These are phyloP conservation scores for Glomus cerebriforme DNA, from an alignment of 192 early-diverging fungal genomes.

Conservation along the genomic window DNA sequence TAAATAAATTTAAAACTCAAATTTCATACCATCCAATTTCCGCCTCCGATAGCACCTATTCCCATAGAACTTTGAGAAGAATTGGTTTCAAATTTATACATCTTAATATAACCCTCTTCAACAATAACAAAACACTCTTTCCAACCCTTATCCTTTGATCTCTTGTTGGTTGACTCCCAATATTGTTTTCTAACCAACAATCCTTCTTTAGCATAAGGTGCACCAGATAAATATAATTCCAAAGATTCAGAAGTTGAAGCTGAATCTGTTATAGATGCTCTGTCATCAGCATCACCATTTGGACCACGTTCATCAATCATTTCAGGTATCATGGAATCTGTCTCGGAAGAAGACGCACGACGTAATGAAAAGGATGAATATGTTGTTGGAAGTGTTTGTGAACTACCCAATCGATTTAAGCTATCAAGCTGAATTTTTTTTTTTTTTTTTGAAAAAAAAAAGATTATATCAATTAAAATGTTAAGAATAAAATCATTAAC, in stretches of 20 bases:
- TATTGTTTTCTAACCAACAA: slow-evolving; percentile 87
- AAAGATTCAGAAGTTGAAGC: slow-evolving; percentile 24
- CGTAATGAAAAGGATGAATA: slow-evolving; percentile 11
- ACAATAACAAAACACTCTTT: slow-evolving; percentile 75
- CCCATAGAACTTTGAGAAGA: neutral
- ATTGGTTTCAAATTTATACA: slow-evolving; percentile 72
- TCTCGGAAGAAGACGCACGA: slow-evolving; percentile 13
- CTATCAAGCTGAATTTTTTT: neutral
- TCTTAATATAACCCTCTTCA: slow-evolving; percentile 75
- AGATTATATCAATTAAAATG: neutral
- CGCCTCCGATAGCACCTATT: slow-evolving; percentile 12
- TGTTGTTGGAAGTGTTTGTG: slow-evolving; percentile 17
- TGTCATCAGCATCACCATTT: slow-evolving; percentile 9
- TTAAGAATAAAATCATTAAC: neutral
- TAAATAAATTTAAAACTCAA: neutral
- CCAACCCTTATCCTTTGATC: slow-evolving; percentile 87
- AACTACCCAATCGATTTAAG: neutral
- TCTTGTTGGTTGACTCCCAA: slow-evolving; percentile 72
- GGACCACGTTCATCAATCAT: neutral
- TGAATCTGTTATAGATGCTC: slow-evolving; percentile 10
- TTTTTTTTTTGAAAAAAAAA: neutral
- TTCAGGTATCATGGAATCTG: slow-evolving; percentile 14
- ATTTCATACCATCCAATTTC: slow-evolving; percentile 35
- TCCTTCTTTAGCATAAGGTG: slow-evolving; percentile 65
- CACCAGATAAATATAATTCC: slow-evolving; percentile 17